A percentile compares a stretch with the other conserved stretches of the same genome.
Conservation (phyloP, 179 eudicot genomes). For the Silene coronaria region DNA sequence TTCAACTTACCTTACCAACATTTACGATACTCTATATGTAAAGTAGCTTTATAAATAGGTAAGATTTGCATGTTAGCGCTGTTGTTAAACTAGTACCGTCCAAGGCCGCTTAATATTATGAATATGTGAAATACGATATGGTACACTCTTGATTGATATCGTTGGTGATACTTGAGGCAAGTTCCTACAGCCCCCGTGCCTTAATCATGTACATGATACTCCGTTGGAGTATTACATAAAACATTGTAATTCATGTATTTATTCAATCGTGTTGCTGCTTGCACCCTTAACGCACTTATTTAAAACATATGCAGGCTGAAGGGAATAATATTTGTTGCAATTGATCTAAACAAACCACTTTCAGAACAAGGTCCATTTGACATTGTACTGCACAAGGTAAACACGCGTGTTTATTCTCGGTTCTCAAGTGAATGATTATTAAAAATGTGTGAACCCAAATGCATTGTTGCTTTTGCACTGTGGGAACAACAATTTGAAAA, state of each 20-base stretch:
- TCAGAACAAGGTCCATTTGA: constrained; percentile 95
- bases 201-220: background rate
- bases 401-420: background rate
- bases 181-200: background rate
- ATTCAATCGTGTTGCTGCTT: background rate
- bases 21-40: background rate
- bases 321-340: constrained; percentile 79
- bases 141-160: background rate
- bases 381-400: constrained; percentile 82
- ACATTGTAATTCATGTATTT: background rate
- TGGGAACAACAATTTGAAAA: background rate
- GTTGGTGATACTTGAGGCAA: background rate
- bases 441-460: background rate
- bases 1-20: background rate
- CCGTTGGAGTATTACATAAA: too few species aligned
- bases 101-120: background rate
- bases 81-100: background rate
- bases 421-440: background rate
- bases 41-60: background rate
- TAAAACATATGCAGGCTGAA: constrained; percentile 49
- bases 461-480: background rate
- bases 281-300: background rate
- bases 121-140: background rate
- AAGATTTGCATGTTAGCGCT: background rate
- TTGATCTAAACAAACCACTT: constrained; percentile 68